Conservation (phyloP, 1,139 yeast species). For the Diutina ranongensis region DNA sequence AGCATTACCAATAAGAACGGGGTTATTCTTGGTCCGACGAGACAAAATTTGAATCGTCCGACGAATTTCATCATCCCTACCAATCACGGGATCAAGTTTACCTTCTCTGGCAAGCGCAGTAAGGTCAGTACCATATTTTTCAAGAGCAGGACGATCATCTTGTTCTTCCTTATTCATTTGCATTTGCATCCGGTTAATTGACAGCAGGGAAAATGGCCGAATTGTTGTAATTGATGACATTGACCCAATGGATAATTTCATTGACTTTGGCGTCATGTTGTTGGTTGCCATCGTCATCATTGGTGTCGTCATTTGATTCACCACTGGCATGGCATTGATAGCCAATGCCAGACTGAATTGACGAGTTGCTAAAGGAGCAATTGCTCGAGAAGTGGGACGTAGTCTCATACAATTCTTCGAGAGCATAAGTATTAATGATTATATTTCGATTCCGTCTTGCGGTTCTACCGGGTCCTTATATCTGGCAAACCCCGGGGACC, state of each 20-base stretch:
- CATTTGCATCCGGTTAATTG: slow-evolving; percentile 20
- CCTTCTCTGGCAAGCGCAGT: slow-evolving; percentile 84
- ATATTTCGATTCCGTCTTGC: neutral
- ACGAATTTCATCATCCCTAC: slow-evolving; percentile 89
- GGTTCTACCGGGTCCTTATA: slow-evolving; percentile 1
- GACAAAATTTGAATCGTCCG: slow-evolving; percentile 87
- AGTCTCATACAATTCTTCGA: neutral
- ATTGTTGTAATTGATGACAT: neutral
- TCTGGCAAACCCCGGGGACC: slow-evolving; percentile 2
- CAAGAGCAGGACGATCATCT: slow-evolving; percentile 64
- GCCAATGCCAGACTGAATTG: neutral
- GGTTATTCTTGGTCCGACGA: slow-evolving; percentile 88
- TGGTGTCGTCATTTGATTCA: no score
- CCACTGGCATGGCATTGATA: neutral
- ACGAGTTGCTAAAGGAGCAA: slow-evolving; percentile 1
- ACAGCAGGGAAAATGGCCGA: neutral
- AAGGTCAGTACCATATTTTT: slow-evolving; percentile 77
- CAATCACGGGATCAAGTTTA: slow-evolving; percentile 91
- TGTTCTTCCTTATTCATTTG: slow-evolving; percentile 34
- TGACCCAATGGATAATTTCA: no score
- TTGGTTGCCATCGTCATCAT: no score
- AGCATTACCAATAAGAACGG: slow-evolving; percentile 87
- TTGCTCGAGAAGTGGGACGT: neutral
- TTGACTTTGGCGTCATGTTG: neutral
- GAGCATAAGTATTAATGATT: neutral